A percentile compares a stretch with the other conserved stretches of the same genome.
phyloP scores from a whole-genome alignment of 75 land plant species.

The Cunninghamia lanceolata region DNA sequence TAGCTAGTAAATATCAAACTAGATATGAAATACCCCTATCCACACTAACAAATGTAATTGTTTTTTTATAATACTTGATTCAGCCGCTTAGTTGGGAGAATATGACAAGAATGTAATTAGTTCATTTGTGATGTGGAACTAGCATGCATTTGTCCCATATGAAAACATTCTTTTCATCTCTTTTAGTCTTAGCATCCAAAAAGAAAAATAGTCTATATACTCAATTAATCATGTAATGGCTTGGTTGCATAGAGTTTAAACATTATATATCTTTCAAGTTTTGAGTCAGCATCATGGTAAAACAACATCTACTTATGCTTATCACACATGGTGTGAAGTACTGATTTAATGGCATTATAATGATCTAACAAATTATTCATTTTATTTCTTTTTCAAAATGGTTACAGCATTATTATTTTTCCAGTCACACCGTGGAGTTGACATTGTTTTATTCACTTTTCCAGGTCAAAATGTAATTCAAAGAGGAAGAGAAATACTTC shows the following conservation, averaged over 20 bases:
- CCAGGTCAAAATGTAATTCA: neutral
- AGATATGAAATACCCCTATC: no score
- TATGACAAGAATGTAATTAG: neutral
- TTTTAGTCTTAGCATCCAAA: neutral
- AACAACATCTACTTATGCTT: neutral
- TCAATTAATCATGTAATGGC: neutral
- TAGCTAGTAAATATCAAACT: no score
- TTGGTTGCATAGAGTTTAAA: neutral
- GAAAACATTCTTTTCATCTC: neutral
- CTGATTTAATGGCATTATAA: neutral
- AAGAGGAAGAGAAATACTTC: conserved; percentile 5
- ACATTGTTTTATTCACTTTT: neutral
- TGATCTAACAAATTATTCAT: neutral
- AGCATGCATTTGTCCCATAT: neutral
- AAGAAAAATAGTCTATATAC: neutral
- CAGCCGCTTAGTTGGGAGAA: neutral
- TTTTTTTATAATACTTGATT: neutral
- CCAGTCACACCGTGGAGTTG: neutral
- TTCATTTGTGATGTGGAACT: neutral
- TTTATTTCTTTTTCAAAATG: neutral
- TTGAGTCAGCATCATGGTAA: neutral
- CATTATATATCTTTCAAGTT: neutral
- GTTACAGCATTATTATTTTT: neutral
- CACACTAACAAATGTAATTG: no score
- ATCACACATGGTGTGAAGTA: neutral